phyloP scores from a whole-genome alignment of 2,329 filamentous ascomycete genomes.

The Fusarium sp. region DNA sequence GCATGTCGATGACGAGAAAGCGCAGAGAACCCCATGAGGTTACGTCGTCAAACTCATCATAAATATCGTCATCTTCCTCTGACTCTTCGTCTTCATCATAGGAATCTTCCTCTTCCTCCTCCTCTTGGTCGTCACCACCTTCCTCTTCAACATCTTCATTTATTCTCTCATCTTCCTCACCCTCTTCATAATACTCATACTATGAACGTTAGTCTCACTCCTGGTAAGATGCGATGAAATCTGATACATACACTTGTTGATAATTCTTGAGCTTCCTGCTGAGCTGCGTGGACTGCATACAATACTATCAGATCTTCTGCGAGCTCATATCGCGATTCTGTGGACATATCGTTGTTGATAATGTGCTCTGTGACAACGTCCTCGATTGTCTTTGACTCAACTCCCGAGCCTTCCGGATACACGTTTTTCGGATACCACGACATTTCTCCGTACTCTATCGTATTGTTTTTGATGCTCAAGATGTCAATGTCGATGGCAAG shows the following conservation, averaged over 20 bases:
- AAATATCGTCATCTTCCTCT: constrained; percentile 2
- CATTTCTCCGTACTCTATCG: not conserved
- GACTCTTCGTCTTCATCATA: constrained; percentile 23
- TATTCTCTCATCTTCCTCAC: constrained; percentile 8
- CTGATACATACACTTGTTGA: constrained; percentile 29
- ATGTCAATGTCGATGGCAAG: constrained; percentile 21
- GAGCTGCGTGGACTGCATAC: constrained; percentile 1
- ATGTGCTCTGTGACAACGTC: constrained; percentile 31
- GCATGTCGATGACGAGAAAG: constrained; percentile 11
- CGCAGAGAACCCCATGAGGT: constrained; percentile 20
- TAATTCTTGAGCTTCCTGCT: constrained; percentile 2
- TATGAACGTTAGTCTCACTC: constrained; percentile 23
- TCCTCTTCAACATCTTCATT: not conserved
- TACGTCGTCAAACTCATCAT: constrained; percentile 15
- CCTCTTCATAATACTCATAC: constrained; percentile 37
- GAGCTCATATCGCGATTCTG: not conserved
- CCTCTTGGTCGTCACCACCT: not conserved
- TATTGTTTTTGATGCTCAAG: not conserved
- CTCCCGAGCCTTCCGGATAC: not conserved
- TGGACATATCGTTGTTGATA: constrained; percentile 19
- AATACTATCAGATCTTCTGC: constrained; percentile 31
- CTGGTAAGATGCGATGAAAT: not conserved
- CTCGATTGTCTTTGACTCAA: constrained; percentile 9
- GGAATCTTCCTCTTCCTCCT: constrained; percentile 7
- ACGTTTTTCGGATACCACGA: constrained; percentile 1